These are phyloP conservation scores for Verticillium zaregamsianum DNA, from an alignment of 2,329 filamentous ascomycete genomes.

Conservation along the genomic window DNA sequence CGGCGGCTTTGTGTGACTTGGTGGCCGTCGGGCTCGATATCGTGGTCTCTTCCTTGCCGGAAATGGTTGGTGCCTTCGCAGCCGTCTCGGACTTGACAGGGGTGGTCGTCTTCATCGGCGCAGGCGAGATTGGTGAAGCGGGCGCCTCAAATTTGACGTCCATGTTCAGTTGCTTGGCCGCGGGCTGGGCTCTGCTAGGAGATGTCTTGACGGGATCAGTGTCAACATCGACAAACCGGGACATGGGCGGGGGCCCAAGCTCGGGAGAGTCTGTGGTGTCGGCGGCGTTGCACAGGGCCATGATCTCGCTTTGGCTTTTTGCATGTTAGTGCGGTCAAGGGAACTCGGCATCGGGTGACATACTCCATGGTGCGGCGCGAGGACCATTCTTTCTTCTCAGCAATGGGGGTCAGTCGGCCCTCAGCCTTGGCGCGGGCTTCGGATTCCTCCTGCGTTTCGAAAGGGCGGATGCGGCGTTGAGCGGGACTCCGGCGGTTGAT, in stretches of 20 bases:
- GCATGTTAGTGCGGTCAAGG: constrained; percentile 16
- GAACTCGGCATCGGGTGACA: constrained; percentile 19
- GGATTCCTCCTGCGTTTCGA: constrained; percentile 51
- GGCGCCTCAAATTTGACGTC: not conserved
- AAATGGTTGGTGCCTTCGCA: not conserved
- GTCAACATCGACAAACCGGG: constrained; percentile 54
- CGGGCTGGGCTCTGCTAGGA: not conserved
- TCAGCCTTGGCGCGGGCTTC: constrained; percentile 47
- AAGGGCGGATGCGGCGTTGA: constrained; percentile 48
- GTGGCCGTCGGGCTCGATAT: not conserved
- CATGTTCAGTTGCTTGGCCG: not conserved
- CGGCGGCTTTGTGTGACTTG: not conserved
- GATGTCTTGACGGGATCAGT: constrained; percentile 35
- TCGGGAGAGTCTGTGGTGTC: constrained; percentile 61
- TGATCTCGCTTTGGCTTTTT: constrained; percentile 55
- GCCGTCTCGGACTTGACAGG: not conserved
- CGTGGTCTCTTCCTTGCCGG: not conserved
- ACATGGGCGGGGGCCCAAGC: constrained; percentile 59
- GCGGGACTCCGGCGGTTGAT: constrained; percentile 37
- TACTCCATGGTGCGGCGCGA: constrained; percentile 67
- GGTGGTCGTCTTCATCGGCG: not conserved
- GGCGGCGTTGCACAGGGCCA: constrained; percentile 47
- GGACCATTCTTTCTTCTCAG: constrained; percentile 62
- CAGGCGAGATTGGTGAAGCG: not conserved
- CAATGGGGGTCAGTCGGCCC: constrained; percentile 60